Conservation (phyloP, 2,329 filamentous ascomycete species). For the Septoria linicola region DNA sequence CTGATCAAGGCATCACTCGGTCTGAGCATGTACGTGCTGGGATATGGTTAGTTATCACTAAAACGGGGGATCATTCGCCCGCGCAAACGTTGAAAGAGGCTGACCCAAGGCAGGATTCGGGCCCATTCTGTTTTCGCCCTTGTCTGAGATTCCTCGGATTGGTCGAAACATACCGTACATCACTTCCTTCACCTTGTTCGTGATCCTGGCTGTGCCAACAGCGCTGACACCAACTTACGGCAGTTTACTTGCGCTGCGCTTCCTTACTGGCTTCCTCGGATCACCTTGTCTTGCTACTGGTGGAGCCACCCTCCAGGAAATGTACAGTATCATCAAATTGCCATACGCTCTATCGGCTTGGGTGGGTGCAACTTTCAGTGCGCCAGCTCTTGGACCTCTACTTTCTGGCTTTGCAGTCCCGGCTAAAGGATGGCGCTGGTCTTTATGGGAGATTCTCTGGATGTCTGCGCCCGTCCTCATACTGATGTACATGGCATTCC, state of each 20-base stretch:
- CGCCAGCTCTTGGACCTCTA: slow-evolving; percentile 59
- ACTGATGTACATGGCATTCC: slow-evolving; percentile 57
- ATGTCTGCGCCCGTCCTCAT: slow-evolving; percentile 58
- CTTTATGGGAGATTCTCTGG: slow-evolving; percentile 64
- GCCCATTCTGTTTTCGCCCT: slow-evolving; percentile 64
- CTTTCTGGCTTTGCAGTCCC: slow-evolving; percentile 61
- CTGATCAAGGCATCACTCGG: slow-evolving; percentile 10
- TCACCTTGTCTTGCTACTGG: slow-evolving; percentile 64
- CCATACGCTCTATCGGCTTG: slow-evolving; percentile 47
- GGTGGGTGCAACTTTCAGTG: slow-evolving; percentile 46
- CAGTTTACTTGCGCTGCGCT: slow-evolving; percentile 58
- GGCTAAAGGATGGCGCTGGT: slow-evolving; percentile 62
- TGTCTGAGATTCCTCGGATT: slow-evolving; percentile 65
- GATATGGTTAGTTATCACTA: too few relatives aligned
- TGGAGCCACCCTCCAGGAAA: slow-evolving; percentile 57
- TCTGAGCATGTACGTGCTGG: too few relatives aligned
- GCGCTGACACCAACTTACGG: slow-evolving; percentile 62
- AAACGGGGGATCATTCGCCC: too few relatives aligned
- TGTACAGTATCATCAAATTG: slow-evolving; percentile 46
- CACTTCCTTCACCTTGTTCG: slow-evolving; percentile 65
- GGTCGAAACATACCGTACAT: slow-evolving; percentile 69
- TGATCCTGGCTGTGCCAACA: slow-evolving; percentile 65
- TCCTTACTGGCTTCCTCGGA: slow-evolving; percentile 63
- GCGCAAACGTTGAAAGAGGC: slow-evolving; percentile 46
- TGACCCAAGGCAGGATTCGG: slow-evolving; percentile 6